Base-by-base conservation (phyloP, 148 eudicot species). In the Amaranthus hypochondriacus region DNA sequence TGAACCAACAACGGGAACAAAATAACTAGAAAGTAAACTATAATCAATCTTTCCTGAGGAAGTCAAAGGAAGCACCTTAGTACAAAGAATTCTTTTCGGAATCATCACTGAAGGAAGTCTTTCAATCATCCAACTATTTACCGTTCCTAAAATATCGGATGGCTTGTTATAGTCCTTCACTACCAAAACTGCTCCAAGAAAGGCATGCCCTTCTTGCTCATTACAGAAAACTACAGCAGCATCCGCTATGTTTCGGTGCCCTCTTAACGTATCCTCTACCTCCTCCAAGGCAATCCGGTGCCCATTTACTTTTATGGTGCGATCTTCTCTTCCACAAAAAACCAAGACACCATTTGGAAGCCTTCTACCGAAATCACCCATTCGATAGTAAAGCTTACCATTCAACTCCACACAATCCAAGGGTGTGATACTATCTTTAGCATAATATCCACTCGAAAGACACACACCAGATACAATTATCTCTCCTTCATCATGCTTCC, bases 251-350 rank as follows among this genome's bases (percentile, higher is more conserved):
- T 80, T 77, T 11, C 79, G 88, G 70, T 91, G 86, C 70, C 77
- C 84, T 80, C 91, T 86, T 60, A 94, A 70, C 21, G 83, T 78
- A 74, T 73, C 68, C 83, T 94, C 98, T 55, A 94, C 85, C 77
- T 94, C 98, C 75, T 91, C 98, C 65, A 91, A 80, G 44, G 90
- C 89, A 77, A 94, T 79, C 13, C 97, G 95, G 66, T 94, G 92
- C 50, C 98, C 98, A 80, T 87, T 91, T 76, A 94, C 76, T 78
- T 94, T 94, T 59, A 91, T 64, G 14, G 68, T 83, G 64, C 98
- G 92, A 66, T 94, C 98, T 78, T 88, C 85, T 82, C 98, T 89
- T 75, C 98, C 98, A 62, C 85, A 69, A 77, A 87, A 91, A 70
- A 89, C 80, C 52, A 91, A 84, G 83, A 87, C 89, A 78, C 97